Percentiles rank a stretch among this genome's conserved stretches.
phyloP scores from a whole-genome alignment of 768 basidiomycete species.

The Kwoniella bestiolae region DNA sequence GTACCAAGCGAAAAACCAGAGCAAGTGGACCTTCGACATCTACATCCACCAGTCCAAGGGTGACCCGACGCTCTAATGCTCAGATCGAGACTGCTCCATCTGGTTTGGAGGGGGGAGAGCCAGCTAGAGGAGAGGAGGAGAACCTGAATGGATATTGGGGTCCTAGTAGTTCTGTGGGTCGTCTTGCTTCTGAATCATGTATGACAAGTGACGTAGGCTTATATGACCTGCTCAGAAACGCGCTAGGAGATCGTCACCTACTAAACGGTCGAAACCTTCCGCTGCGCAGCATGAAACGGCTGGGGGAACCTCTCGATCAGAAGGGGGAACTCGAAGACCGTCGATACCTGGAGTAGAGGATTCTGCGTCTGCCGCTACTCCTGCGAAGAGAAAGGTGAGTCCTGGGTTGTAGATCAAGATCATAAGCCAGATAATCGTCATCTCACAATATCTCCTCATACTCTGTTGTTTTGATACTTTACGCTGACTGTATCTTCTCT shows the following conservation, averaged over 20 bases:
- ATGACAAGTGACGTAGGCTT: no score
- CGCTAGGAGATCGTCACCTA: constrained; percentile 16
- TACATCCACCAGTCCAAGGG: constrained; percentile 5
- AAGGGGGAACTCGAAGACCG: not conserved
- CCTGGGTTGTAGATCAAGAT: not conserved
- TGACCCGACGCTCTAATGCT: constrained; percentile 16
- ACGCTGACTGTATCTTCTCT: no score
- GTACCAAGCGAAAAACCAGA: constrained; percentile 16
- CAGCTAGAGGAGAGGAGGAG: constrained; percentile 46
- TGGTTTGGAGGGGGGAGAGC: constrained; percentile 24
- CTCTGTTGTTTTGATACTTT: no score
- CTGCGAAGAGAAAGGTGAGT: constrained; percentile 9
- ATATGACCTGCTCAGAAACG: constrained; percentile 21
- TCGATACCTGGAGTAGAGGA: constrained; percentile 23
- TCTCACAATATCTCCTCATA: not conserved
- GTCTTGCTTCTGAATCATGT: not conserved
- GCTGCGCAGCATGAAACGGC: not conserved
- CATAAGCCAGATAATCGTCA: not conserved
- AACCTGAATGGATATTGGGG: constrained; percentile 39
- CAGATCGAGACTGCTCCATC: not conserved
- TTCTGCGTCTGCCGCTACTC: constrained; percentile 16
- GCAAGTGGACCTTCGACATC: not conserved
- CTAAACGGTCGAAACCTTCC: constrained; percentile 12
- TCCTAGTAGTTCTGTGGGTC: constrained; percentile 6
- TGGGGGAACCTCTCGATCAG: not conserved